phyloP scores from a whole-genome alignment of 78 protist species.

The Dictyostelium capitatum region DNA sequence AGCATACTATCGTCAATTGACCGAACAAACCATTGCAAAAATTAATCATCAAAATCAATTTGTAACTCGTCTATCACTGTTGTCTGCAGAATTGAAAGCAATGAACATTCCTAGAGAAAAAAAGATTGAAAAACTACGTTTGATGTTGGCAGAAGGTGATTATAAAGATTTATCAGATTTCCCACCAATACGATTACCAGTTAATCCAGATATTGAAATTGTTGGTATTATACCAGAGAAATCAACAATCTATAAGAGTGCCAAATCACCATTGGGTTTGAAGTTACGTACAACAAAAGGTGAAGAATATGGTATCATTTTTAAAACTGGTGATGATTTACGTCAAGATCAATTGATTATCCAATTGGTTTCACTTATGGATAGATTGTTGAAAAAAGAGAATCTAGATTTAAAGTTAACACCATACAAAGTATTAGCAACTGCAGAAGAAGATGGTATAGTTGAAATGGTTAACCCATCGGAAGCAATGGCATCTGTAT shows the following conservation, averaged over 20 bases:
- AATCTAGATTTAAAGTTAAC: slow-evolving; percentile 94
- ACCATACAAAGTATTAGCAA: slow-evolving; percentile 96
- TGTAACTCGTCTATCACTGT: slow-evolving; percentile 11
- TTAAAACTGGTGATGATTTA: slow-evolving; percentile 96
- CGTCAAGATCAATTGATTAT: slow-evolving; percentile 98
- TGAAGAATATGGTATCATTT: slow-evolving; percentile 87
- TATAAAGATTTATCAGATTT: slow-evolving; percentile 77
- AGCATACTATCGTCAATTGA: slow-evolving; percentile 12
- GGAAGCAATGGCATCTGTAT: slow-evolving; percentile 71
- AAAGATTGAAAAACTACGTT: slow-evolving; percentile 67
- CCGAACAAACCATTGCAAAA: neutral
- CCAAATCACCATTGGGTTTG: slow-evolving; percentile 82
- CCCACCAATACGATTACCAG: slow-evolving; percentile 74
- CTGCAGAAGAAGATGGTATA: slow-evolving; percentile 85
- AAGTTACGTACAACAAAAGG: slow-evolving; percentile 63
- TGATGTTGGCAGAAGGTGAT: slow-evolving; percentile 50
- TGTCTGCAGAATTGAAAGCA: slow-evolving; percentile 72
- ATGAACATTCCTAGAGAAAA: slow-evolving; percentile 41
- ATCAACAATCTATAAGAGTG: slow-evolving; percentile 87
- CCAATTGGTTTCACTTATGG: slow-evolving; percentile 96
- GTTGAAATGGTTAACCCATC: slow-evolving; percentile 81
- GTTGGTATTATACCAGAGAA: slow-evolving; percentile 79
- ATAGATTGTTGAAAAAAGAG: slow-evolving; percentile 89
- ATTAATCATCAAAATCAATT: slow-evolving; percentile 12
- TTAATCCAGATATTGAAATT: slow-evolving; percentile 74